Conservation (phyloP, 2,329 filamentous ascomycete genomes). For the Coniochaeta sp. region DNA sequence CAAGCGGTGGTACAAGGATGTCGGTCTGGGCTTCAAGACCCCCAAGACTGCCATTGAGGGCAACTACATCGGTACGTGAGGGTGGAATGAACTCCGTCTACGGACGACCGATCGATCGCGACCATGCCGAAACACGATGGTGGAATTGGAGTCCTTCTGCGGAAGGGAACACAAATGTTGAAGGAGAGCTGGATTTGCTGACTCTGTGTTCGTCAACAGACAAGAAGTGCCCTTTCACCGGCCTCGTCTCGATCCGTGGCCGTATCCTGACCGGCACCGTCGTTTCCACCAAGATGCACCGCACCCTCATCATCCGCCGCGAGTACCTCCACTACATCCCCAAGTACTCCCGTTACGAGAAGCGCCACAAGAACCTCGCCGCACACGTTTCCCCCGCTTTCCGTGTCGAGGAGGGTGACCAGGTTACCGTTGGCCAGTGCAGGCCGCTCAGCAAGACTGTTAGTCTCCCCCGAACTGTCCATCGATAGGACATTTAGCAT, state of each 20-base stretch:
- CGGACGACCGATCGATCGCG: neutral
- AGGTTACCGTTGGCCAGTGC: slow-evolving; percentile 99
- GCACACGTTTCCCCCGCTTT: slow-evolving; percentile 98
- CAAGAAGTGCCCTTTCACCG: slow-evolving; percentile 99
- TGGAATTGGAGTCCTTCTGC: neutral
- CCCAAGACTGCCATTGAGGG: slow-evolving; percentile 98
- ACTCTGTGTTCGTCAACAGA: slow-evolving; percentile 46
- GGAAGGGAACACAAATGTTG: neutral
- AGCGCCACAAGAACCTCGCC: slow-evolving; percentile 99
- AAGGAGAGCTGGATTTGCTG: neutral
- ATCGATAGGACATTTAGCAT: neutral
- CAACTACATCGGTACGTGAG: slow-evolving; percentile 89
- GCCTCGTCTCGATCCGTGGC: slow-evolving; percentile 97
- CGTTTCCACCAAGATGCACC: slow-evolving; percentile 99
- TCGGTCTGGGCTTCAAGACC: slow-evolving; percentile 98
- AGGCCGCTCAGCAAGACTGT: slow-evolving; percentile 99
- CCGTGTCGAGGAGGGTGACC: slow-evolving; percentile 99
- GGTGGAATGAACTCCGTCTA: neutral
- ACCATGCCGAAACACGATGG: neutral
- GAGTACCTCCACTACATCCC: slow-evolving; percentile 99
- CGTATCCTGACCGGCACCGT: slow-evolving; percentile 99
- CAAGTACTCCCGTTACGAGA: slow-evolving; percentile 99
- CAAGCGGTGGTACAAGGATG: slow-evolving; percentile 95
- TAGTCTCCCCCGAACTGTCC: slow-evolving; percentile 36
- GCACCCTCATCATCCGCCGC: slow-evolving; percentile 97